A percentile compares a stretch with the other conserved stretches of the same genome.
These are phyloP conservation scores for Didymellaceae sp. DNA, from an alignment of 2,329 filamentous ascomycete species.

Conservation along the genomic window DNA sequence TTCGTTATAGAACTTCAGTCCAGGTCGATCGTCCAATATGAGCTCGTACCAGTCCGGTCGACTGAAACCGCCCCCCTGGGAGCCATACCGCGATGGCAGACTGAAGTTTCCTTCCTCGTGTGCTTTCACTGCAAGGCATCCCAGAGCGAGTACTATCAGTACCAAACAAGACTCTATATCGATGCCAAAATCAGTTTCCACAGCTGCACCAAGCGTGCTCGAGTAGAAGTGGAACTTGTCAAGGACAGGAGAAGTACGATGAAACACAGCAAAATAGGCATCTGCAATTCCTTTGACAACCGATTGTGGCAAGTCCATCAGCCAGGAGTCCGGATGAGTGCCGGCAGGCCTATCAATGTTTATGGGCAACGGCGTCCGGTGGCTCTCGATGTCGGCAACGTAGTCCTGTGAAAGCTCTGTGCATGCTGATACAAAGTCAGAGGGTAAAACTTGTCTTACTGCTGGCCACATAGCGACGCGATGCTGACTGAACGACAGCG, in stretches of 20 bases:
- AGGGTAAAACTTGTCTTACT: slow-evolving; percentile 52
- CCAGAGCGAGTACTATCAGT: slow-evolving; percentile 59
- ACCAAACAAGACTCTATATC: slow-evolving; percentile 61
- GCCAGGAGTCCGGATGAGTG: slow-evolving; percentile 48
- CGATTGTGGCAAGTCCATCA: slow-evolving; percentile 56
- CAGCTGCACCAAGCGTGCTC: slow-evolving; percentile 56
- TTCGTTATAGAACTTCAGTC: slow-evolving; percentile 62
- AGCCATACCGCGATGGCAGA: slow-evolving; percentile 43
- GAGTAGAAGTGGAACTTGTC: slow-evolving; percentile 61
- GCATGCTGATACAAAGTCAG: slow-evolving; percentile 48
- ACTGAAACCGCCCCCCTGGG: slow-evolving; percentile 26
- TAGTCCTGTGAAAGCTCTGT: slow-evolving; percentile 56
- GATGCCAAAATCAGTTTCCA: slow-evolving; percentile 59
- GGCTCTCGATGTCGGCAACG: slow-evolving; percentile 58
- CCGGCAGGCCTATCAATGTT: slow-evolving; percentile 44
- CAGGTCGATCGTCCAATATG: slow-evolving; percentile 50
- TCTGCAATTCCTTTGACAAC: slow-evolving; percentile 60
- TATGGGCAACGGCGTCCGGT: slow-evolving; percentile 54
- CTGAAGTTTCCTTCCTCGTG: slow-evolving; percentile 59
- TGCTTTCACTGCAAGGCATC: slow-evolving; percentile 58
- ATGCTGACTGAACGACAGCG: slow-evolving; percentile 60
- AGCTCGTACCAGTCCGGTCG: slow-evolving; percentile 46
- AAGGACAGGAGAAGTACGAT: slow-evolving; percentile 60
- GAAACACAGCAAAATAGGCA: slow-evolving; percentile 62
- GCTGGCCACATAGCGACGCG: slow-evolving; percentile 59